Conservation (phyloP, 768 basidiomycete genomes). For the Pleurotus tuber-regium region DNA sequence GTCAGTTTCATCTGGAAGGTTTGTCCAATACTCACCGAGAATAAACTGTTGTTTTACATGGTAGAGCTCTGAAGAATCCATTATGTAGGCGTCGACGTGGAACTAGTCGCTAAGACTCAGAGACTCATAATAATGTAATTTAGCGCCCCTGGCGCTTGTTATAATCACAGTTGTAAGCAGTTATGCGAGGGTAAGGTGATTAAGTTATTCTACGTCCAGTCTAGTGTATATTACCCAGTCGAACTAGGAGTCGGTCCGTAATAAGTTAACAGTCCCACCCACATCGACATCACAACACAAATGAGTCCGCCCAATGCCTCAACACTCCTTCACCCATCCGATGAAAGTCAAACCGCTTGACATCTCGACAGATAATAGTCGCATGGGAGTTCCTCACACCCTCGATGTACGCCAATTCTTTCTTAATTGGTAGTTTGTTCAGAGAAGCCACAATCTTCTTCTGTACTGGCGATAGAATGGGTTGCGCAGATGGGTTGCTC, state of each 20-base stretch:
- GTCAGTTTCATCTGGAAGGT: not conserved
- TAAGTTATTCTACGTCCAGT: no score
- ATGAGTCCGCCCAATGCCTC: conserved; percentile 68
- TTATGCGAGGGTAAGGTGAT: no score
- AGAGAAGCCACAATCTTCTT: conserved; percentile 53
- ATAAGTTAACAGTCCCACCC: no score
- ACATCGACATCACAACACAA: conserved; percentile 40
- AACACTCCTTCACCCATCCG: conserved; percentile 62
- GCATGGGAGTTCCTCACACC: conserved; percentile 65
- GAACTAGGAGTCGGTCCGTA: no score
- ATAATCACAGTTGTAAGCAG: no score
- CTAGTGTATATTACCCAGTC: no score
- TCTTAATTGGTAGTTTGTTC: conserved; percentile 70
- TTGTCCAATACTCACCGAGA: conserved; percentile 43
- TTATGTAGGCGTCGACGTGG: conserved; percentile 17
- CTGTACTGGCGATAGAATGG: conserved; percentile 56
- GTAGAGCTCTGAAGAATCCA: conserved; percentile 65
- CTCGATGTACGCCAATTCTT: conserved; percentile 65
- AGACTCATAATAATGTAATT: no score
- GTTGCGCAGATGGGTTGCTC: conserved; percentile 27
- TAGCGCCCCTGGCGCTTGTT: no score
- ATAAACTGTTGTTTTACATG: conserved; percentile 75
- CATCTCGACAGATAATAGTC: conserved; percentile 67
- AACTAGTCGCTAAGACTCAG: no score
- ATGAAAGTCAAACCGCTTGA: conserved; percentile 57